Percentiles rank a stretch among this genome's conserved stretches.
Evolutionary conservation across 2,329 filamentous ascomycete genomes (phyloP).

Genomic region (Sporothrix brasiliensis): DNA sequence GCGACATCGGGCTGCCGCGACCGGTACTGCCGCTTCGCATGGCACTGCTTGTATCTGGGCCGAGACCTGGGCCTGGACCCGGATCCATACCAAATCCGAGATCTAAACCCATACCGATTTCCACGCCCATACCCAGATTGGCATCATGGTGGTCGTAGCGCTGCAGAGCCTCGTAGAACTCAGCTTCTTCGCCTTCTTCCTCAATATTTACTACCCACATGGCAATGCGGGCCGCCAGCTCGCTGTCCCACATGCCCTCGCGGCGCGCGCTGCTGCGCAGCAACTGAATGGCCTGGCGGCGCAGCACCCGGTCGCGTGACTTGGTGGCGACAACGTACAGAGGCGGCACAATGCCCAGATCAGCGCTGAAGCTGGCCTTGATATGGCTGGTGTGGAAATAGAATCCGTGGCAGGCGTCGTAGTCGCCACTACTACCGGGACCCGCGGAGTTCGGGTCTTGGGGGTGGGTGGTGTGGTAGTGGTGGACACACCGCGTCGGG

Average conservation of each 20-base stretch:
- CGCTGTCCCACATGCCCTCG: constrained; percentile 72
- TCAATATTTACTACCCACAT: constrained; percentile 60
- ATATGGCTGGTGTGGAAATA: constrained; percentile 55
- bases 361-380: constrained; percentile 65
- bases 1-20: constrained; percentile 34
- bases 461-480: constrained; percentile 17
- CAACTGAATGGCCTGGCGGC: constrained; percentile 64
- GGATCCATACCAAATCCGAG: no score
- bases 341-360: constrained; percentile 65
- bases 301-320: constrained; percentile 60
- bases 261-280: constrained; percentile 62
- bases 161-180: constrained; percentile 33
- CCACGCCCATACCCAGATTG: background rate
- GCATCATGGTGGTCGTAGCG: background rate
- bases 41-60: background rate
- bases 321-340: constrained; percentile 69
- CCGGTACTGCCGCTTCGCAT: constrained; percentile 36
- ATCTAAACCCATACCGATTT: no score
- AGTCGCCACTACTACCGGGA: background rate
- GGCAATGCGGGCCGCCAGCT: constrained; percentile 58
- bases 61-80: background rate
- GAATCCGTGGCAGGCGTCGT: constrained; percentile 45
- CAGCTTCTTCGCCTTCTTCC: constrained; percentile 48
- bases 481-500: constrained; percentile 47
- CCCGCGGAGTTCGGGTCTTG: background rate